Base-by-base conservation (phyloP, 768 basidiomycete species). In the Tulasnella sp. region DNA sequence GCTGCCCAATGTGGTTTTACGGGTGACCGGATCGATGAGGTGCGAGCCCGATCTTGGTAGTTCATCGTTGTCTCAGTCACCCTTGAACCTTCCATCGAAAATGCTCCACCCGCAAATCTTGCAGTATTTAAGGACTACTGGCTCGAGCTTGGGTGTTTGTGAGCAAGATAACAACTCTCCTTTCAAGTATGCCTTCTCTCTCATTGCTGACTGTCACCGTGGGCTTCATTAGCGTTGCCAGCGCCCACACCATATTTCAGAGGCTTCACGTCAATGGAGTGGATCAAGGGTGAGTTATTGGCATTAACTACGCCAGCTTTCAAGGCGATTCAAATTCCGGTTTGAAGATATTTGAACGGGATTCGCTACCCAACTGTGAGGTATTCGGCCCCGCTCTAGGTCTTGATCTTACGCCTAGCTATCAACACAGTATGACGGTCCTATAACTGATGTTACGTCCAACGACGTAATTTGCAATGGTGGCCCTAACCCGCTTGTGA, bases 401-500 rank as follows among this genome's bases (percentile, higher is more conserved):
- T 42, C 34, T 20, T 40, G 34, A 24, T 46, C 76, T 72, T 40
- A 44, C n/a, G 20, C 24, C n/a, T n/a, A 34, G 34, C 44, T 5
- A 84, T 82, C 34, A 14, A n/a, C 18, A 24, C 28, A 78, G 77
- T 84, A 85, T 41, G 87, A 88, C 81, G 84, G 84, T 42, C 90
- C 90, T 22, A 90, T 92, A 80, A 89, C 84, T 24, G 89, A 91
- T 83, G 90, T 91, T 18, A 89, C 87, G 9, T 90, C 89, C 0
- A 90, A 90, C 84, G 88, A 88, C 58, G 37, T 89, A 72, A 91
- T 91, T 80, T 91, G 91, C 87, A 91, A 91, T 76, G 90, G 90
- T 34, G 90, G 90, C 18, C 89, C 89, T 82, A 91, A 90, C 83
- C 90, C 89, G 0, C 90, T 83, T 8, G 82, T 81, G 22, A 82